phyloP scores from a whole-genome alignment of 768 basidiomycete genomes.

The Megacollybia marginata region DNA sequence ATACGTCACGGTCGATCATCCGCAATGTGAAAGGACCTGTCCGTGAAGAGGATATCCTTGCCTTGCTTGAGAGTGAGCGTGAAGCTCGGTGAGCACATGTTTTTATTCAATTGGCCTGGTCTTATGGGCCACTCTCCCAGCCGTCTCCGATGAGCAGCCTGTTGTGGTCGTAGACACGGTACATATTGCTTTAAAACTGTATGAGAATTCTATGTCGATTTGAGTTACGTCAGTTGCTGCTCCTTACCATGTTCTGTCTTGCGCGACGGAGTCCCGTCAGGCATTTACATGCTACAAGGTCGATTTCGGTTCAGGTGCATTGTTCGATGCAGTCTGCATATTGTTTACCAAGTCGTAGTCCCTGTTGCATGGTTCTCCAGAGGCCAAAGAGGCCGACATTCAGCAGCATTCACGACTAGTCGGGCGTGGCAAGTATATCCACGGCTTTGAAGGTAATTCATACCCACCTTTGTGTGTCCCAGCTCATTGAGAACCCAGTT shows the following conservation, averaged over 20 bases:
- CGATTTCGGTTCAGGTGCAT: slow-evolving; percentile 59
- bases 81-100: slow-evolving; percentile 86
- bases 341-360: slow-evolving; percentile 42
- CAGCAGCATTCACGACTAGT: slow-evolving; percentile 85
- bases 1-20: slow-evolving; percentile 91
- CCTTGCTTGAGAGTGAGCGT: slow-evolving; percentile 95
- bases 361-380: slow-evolving; percentile 87
- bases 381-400: slow-evolving; percentile 74
- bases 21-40: slow-evolving; percentile 99
- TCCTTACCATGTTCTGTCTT: neutral
- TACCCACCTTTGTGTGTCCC: slow-evolving; percentile 1
- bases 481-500: slow-evolving; percentile 33
- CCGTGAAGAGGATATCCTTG: slow-evolving; percentile 91
- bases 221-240: neutral
- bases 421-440: slow-evolving; percentile 90
- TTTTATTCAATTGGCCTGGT: neutral
- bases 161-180: neutral
- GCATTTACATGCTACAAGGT: slow-evolving; percentile 19
- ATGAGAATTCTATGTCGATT: neutral
- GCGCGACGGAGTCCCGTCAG: neutral
- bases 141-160: slow-evolving; percentile 28
- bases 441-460: slow-evolving; percentile 76
- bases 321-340: slow-evolving; percentile 3
- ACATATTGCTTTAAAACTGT: neutral
- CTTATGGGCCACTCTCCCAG: slow-evolving; percentile 10